Base-by-base conservation (phyloP, 1,284 basidiomycete genomes). In the Cerioporus squamosus region DNA sequence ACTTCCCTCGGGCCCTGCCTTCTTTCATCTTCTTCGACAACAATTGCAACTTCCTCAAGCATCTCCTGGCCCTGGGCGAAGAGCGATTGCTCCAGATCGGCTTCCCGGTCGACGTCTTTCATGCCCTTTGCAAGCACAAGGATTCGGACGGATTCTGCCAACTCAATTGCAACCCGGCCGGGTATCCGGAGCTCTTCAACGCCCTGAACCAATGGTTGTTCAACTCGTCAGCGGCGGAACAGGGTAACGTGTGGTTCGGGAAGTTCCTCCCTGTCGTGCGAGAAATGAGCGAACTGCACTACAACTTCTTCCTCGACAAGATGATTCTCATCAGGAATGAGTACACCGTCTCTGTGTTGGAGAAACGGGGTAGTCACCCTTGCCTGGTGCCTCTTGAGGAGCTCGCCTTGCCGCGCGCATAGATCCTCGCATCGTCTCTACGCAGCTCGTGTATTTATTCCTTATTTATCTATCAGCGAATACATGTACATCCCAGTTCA, bases 221-320 rank as follows among this genome's bases (percentile, higher is more conserved):
- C 58, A 66, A 66, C 42, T 63, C 63, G 2, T 78, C 75, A 0
- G 68, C 68, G 15, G 72, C 72, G 0, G 75, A 79, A 59, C 74
- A 77, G 55, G 65, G 66, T 2, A 78, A 78, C 62, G 72, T 61
- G 0, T 78, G 77, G 77, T 60, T 77, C 42, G 73, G 72, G 0
- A 68, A 69, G 6, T 79, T 68, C 56, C 70, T 70, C 7, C 53
- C 75, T 0, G 74, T 78, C 7, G 60, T 71, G 1, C 63, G 72
- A 0, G 75, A 78, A 38, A 77, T 79, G 75, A 10, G 38, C 2
- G 49, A 31, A 8, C 20, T 31, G 12, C 31, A 33, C 29, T 57
- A 33, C 20, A 47, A 57, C 20, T 57, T 57, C 44, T 57, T 57
- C 44, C 48, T 57, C 2, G 55, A 57, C n/a, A 50, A 57, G 38